Conservation (phyloP, 176 grass and related monocot genomes). For the Juncus effusus region DNA sequence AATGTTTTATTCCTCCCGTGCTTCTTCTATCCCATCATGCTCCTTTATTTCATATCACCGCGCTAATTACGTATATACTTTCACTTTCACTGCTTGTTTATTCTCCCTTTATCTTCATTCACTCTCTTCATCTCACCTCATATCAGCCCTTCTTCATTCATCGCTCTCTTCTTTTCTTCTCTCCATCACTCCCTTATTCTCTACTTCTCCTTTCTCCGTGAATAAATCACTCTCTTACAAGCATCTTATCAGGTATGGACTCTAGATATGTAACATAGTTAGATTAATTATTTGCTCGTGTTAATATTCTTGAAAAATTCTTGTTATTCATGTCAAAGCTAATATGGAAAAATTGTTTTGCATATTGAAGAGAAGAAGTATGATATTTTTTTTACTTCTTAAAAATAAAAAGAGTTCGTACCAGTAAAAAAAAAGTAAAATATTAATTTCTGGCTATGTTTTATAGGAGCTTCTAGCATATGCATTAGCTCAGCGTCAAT, state of each 20-base stretch:
- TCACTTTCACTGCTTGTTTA: slow-evolving; percentile 30
- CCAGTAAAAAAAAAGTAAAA: slow-evolving; percentile 11
- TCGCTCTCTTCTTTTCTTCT: no score
- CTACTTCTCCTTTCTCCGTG: no score
- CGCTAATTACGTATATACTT: slow-evolving; percentile 56
- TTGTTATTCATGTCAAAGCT: slow-evolving; percentile 37
- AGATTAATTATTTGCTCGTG: no score
- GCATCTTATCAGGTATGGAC: no score
- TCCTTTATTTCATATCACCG: slow-evolving; percentile 37
- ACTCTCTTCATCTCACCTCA: no score
- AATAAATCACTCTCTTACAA: no score
- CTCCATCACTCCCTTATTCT: no score
- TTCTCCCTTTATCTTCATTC: slow-evolving; percentile 69
- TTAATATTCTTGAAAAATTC: no score
- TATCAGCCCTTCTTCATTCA: no score
- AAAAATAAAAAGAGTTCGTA: slow-evolving; percentile 5
- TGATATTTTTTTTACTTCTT: slow-evolving; percentile 19
- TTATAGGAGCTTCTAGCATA: slow-evolving; percentile 64
- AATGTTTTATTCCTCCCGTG: no score
- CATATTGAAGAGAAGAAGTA: slow-evolving; percentile 76
- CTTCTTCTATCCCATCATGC: slow-evolving; percentile 20
- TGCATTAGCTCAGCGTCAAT: slow-evolving; percentile 42
- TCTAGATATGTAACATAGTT: no score
- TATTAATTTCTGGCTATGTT: slow-evolving; percentile 15
- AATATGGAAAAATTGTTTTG: no score